These are phyloP conservation scores for Citrullus mucosospermus DNA, from an alignment of 306 rosid species.

Conservation along the genomic window DNA sequence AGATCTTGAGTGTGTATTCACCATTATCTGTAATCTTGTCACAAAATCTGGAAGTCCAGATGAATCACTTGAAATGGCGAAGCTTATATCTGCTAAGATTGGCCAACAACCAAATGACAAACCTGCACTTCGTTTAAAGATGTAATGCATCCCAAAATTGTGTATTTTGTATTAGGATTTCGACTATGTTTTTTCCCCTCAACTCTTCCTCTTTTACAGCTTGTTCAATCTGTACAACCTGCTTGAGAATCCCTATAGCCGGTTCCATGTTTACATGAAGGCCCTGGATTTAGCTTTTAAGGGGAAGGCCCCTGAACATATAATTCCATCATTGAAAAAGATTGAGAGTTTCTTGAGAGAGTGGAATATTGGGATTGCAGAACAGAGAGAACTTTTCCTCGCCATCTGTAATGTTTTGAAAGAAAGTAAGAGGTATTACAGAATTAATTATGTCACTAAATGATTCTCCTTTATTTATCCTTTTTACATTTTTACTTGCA, in stretches of 20 bases:
- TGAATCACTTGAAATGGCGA: constrained; percentile 63
- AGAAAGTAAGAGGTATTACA: constrained; percentile 66
- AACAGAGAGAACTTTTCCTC: constrained; percentile 65
- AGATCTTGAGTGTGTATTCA: constrained; percentile 81
- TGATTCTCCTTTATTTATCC: neutral
- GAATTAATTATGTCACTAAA: neutral
- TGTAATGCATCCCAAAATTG: constrained; percentile 29
- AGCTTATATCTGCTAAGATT: constrained; percentile 53
- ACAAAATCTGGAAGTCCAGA: constrained; percentile 60
- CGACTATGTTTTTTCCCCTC: neutral
- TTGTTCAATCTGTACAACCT: constrained; percentile 87
- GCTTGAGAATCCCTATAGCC: constrained; percentile 60
- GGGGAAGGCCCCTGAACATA: constrained; percentile 69
- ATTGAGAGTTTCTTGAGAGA: constrained; percentile 84
- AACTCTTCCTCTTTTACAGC: constrained; percentile 24
- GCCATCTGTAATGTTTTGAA: constrained; percentile 61
- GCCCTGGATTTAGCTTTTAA: constrained; percentile 49
- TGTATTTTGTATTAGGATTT: neutral
- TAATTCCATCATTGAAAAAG: constrained; percentile 61
- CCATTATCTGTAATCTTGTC: constrained; percentile 74
- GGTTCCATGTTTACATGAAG: constrained; percentile 69
- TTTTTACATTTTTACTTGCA: neutral
- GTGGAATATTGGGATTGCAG: constrained; percentile 67
- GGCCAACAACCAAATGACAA: constrained; percentile 63
- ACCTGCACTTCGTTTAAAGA: constrained; percentile 74